Base-by-base conservation (phyloP, 2,329 filamentous ascomycete species). In the Dryadomyces sulphureus region DNA sequence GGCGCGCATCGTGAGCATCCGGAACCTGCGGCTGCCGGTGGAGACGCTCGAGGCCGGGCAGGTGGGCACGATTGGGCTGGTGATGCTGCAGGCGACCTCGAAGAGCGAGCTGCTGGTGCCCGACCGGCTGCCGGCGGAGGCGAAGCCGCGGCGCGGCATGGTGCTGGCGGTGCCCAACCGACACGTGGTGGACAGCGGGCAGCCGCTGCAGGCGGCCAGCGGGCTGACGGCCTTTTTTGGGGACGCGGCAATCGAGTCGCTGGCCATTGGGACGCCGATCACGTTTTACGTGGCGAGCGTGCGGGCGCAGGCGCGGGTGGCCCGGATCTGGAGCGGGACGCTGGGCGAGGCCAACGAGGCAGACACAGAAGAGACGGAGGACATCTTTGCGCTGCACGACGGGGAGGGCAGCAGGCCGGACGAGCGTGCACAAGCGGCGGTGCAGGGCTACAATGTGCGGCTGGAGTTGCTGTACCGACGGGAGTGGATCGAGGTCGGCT, bases 251-350 rank as follows among this genome's bases (percentile, higher is more conserved):
- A 73, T 81, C 0, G 73, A 72, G 21, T 67, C 73, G 1, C 67
- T 95, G 7, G 70, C 73, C 0, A 65, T 78, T 1, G 84, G 84
- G 1, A 80, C 74, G 36, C 68, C 81, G 30, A 79, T 89, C 5
- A 88, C 93, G 25, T 75, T 90, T 1, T 96, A 95, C 57, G 77
- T 89, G 36, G 87, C 86, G 17, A 95, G 88, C 57, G 80, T 96
- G 14, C 75, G 90, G 8, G 83, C 88, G 1, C 78, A 84, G 0
- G 89, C 87, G 1, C 80, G 82, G 49, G 76, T 96, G 1, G 59
- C 25, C 49, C 54, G 46, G 36, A 48, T 55, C 54, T 46, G 52
- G 53, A 27, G 51, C 7, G 54, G 54, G 27, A 8, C 12, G 8
- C 22, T 11, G 2, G 16, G 22, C 20, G 19, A 19, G 14, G 27